phyloP scores from a whole-genome alignment of 1,139 yeast genomes.

The Taphrina wiesneri region DNA sequence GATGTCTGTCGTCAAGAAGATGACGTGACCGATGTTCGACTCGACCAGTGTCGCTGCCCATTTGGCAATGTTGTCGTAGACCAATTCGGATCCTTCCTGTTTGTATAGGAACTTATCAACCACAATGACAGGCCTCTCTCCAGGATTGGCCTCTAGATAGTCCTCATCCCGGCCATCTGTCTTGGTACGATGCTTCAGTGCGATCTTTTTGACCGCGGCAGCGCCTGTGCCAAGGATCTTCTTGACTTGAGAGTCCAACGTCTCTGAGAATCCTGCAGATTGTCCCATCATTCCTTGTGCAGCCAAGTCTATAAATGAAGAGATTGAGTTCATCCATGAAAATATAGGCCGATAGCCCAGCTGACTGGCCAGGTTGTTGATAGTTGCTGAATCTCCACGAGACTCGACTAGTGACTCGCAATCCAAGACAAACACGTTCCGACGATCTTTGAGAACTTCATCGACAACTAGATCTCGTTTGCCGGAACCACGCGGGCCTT shows the following conservation, averaged over 20 bases:
- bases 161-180: conserved; percentile 67
- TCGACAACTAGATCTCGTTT: conserved; percentile 77
- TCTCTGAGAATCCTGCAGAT: conserved; percentile 85
- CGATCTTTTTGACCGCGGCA: conserved; percentile 70
- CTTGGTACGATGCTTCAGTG: conserved; percentile 50
- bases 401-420: conserved; percentile 75
- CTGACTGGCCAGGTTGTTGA: conserved; percentile 69
- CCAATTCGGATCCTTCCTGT: conserved; percentile 58
- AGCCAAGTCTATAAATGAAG: conserved; percentile 75
- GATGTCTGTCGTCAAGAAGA: conserved; percentile 80
- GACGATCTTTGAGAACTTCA: conserved; percentile 59
- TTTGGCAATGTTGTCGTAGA: conserved; percentile 76
- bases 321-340: conserved; percentile 83
- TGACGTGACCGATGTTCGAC: conserved; percentile 83
- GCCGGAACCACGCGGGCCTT: conserved; percentile 95
- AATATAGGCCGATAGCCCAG: conserved; percentile 91
- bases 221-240: conserved; percentile 75
- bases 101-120: conserved; percentile 67
- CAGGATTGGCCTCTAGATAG: conserved; percentile 82
- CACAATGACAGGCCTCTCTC: conserved; percentile 80
- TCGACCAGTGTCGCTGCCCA: conserved; percentile 83
- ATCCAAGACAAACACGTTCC: conserved; percentile 62
- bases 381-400: conserved; percentile 68
- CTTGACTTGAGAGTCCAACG: conserved; percentile 78
- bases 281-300: conserved; percentile 68